These are phyloP conservation scores for Lichenothelia convexa DNA, from an alignment of 495 filamentous ascomycete genomes.

Conservation along the genomic window DNA sequence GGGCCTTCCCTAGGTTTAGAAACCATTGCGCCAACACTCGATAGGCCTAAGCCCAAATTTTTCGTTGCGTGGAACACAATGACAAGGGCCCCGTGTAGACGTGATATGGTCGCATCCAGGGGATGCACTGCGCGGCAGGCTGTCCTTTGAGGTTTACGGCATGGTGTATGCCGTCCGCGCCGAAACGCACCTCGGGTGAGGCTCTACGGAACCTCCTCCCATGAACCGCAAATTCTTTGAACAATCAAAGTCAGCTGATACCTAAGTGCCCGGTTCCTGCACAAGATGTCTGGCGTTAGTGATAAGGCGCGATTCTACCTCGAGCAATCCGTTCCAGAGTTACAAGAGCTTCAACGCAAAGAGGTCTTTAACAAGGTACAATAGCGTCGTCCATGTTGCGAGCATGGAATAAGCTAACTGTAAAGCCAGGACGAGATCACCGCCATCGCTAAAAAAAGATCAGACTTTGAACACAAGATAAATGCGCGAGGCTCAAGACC, in stretches of 20 bases:
- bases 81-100: too few species aligned
- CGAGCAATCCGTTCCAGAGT: constrained; percentile 76
- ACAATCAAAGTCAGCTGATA: too few species aligned
- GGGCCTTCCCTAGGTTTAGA: constrained; percentile 82
- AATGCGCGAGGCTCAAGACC: constrained; percentile 60
- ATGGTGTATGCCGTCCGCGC: not conserved
- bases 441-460: constrained; percentile 71
- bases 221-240: too few species aligned
- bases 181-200: not conserved
- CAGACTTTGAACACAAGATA: constrained; percentile 81
- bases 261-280: too few species aligned
- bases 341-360: constrained; percentile 75
- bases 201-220: too few species aligned
- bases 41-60: too few species aligned
- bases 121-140: too few species aligned
- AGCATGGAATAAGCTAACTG: constrained; percentile 4
- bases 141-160: not conserved
- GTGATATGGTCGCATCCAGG: too few species aligned
- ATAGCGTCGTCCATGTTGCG: not conserved
- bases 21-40: constrained; percentile 38
- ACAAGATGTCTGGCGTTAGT: constrained; percentile 71
- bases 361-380: constrained; percentile 65
- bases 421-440: constrained; percentile 58
- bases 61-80: too few species aligned
- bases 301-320: constrained; percentile 93